A percentile compares a stretch with the other conserved stretches of the same genome.
These are phyloP conservation scores for Phoma herbarum DNA, from an alignment of 2,329 filamentous ascomycete genomes.

Conservation along the genomic window DNA sequence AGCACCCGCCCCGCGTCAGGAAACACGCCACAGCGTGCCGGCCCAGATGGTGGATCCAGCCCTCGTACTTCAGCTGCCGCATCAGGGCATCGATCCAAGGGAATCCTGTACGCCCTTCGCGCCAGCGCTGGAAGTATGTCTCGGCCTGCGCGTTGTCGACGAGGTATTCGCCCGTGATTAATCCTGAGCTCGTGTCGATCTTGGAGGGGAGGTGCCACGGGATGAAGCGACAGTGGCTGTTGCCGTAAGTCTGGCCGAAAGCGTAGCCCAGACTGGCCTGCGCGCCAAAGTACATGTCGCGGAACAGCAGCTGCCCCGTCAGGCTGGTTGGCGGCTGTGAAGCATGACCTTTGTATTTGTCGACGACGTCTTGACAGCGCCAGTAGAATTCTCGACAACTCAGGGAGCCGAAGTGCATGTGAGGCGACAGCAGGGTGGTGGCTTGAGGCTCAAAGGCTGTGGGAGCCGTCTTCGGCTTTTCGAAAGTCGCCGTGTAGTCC, in stretches of 20 bases:
- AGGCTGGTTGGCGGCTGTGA: constrained; percentile 71
- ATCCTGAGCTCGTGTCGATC: constrained; percentile 53
- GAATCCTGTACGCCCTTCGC: constrained; percentile 74
- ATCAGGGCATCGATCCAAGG: constrained; percentile 84
- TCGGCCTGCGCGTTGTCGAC: constrained; percentile 71
- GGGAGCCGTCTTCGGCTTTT: constrained; percentile 78
- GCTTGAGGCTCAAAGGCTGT: constrained; percentile 76
- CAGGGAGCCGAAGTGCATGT: constrained; percentile 77
- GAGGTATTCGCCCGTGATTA: constrained; percentile 68
- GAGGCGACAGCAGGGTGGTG: constrained; percentile 76
- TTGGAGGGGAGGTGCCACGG: constrained; percentile 79
- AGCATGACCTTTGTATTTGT: constrained; percentile 64
- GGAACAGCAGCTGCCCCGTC: constrained; percentile 76
- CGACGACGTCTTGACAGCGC: constrained; percentile 70
- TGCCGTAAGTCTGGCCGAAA: constrained; percentile 72
- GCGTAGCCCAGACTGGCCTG: constrained; percentile 72
- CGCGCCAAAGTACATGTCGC: constrained; percentile 85
- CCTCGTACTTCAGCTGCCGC: constrained; percentile 74
- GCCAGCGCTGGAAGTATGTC: constrained; percentile 73
- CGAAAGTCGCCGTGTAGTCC: constrained; percentile 75
- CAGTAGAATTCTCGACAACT: constrained; percentile 78
- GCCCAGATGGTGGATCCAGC: constrained; percentile 83
- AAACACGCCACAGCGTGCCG: constrained; percentile 83
- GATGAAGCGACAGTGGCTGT: constrained; percentile 74
- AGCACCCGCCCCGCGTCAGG: constrained; percentile 80